A percentile compares a stretch with the other conserved stretches of the same genome.
Conservation (phyloP, 2,329 filamentous ascomycete species). For the Epichloe brachyelytri region DNA sequence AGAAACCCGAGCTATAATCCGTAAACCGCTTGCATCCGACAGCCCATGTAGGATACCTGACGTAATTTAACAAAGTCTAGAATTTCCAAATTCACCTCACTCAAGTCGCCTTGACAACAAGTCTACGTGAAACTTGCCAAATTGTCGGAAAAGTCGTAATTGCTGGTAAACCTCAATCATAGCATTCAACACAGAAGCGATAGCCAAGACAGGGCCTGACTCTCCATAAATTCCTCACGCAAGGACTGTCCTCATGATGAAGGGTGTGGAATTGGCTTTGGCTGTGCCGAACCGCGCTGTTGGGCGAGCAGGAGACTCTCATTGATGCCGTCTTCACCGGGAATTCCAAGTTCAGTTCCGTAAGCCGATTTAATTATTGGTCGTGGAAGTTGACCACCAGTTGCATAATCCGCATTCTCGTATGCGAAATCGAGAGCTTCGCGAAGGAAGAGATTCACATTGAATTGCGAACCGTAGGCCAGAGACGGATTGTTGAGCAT, state of each 20-base stretch:
- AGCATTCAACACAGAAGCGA: not conserved
- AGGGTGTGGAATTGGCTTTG: too few species aligned
- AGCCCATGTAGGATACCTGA: not conserved
- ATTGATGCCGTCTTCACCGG: not conserved
- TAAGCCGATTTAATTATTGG: constrained; percentile 15
- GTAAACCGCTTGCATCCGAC: not conserved
- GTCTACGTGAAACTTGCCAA: too few species aligned
- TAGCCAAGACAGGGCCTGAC: not conserved
- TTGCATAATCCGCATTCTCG: constrained; percentile 15
- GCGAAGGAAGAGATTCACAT: constrained; percentile 14
- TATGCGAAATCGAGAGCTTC: constrained; percentile 19
- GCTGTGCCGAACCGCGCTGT: not conserved
- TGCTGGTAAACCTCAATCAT: too few species aligned
- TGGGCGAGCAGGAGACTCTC: not conserved
- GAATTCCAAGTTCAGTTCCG: constrained; percentile 7
- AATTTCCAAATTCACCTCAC: not conserved
- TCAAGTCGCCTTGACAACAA: not conserved
- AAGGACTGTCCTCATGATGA: too few species aligned
- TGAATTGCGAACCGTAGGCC: constrained; percentile 11
- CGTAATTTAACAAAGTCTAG: not conserved
- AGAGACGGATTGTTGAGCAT: constrained; percentile 1
- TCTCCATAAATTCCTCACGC: too few species aligned
- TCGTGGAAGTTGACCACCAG: constrained; percentile 18
- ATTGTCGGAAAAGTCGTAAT: too few species aligned
- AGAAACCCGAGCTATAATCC: too few species aligned